These are phyloP conservation scores for Chaetomium tenue DNA, from an alignment of 495 filamentous ascomycete species.

Conservation along the genomic window DNA sequence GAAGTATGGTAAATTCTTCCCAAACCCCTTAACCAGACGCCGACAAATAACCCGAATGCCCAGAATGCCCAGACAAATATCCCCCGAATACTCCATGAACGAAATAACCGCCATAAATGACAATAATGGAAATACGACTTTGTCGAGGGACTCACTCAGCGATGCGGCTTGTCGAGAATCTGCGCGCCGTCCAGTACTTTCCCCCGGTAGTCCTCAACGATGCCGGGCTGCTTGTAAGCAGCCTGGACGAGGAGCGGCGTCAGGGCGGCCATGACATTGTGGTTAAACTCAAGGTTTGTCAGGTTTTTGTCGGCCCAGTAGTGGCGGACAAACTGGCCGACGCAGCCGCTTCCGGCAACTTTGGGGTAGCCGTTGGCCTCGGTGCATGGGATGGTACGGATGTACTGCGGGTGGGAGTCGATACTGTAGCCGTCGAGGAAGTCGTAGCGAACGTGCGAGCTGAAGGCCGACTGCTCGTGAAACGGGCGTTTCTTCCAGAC, in stretches of 20 bases:
- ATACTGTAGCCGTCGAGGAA: conserved; percentile 34
- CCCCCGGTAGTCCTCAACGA: conserved; percentile 25
- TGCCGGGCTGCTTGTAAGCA: conserved; percentile 16
- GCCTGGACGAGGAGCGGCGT: conserved; percentile 28
- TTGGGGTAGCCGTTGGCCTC: conserved; percentile 36
- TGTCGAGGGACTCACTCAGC: neutral
- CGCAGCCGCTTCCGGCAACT: conserved; percentile 23
- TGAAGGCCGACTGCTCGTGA: conserved; percentile 36
- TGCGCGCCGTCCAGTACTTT: conserved; percentile 26
- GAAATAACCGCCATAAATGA: neutral
- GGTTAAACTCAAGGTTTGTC: conserved; percentile 25
- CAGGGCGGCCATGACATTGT: conserved; percentile 30
- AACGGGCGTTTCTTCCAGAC: conserved; percentile 29
- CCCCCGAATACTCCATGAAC: neutral
- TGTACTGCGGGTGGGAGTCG: conserved; percentile 26
- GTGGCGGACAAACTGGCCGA: conserved; percentile 33
- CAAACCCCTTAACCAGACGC: too few species aligned
- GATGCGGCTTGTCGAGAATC: conserved; percentile 11
- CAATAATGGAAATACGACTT: neutral
- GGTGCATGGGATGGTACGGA: conserved; percentile 29
- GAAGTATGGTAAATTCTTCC: too few species aligned
- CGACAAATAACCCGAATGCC: too few species aligned
- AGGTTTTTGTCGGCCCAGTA: conserved; percentile 31
- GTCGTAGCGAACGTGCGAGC: conserved; percentile 33
- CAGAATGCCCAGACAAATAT: neutral